Evolutionary conservation across 208 protist species (phyloP), one percentile per base, ranked within the genome.

Genomic region (Acanthamoeba triangularis): DNA sequence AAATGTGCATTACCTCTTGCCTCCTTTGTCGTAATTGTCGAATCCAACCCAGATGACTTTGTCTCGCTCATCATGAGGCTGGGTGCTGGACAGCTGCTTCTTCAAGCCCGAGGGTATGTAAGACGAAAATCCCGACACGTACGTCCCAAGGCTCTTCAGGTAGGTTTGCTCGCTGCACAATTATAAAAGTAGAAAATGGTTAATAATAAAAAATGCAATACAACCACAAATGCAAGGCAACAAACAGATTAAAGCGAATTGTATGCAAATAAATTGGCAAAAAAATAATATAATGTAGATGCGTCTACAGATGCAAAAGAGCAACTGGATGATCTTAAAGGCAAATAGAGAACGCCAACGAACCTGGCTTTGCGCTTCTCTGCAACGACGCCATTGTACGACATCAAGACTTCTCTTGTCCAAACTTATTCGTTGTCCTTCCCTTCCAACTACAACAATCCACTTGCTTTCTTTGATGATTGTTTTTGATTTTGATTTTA

Each of bases 341-440:
- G 47, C 2, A 47, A 11, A 37, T 2, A 37, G 1, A 52, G 72
- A 52, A 52, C 4, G 52, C 23, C 18, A 16, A 16, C 37, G 78
- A 54, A 90, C 82, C 82, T 90, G 56, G 82, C 82, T 47, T 90
- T 90, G 82, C 82, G 82, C 56, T 90, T 90, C 82, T 90, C 82
- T 69, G 82, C 82, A 69, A 90, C 56, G n/a, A 90, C 56, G 56
- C 72, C 72, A 80, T 80, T 80, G 30, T 80, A 52, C 72, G 72
- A 80, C 72, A 80, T 80, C 7, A 80, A 80, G 37, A 49, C 1
- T n/a, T 14, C 16, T 25, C 54, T 59, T 37, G 6, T n/a, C 23
- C 20, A 80, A 49, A 52, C 33, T 30, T 41, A 67, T 30, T 14
- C 25, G 23, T 67, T 13, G 18, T 33, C n/a, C n/a, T 37, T 37